phyloP scores from a whole-genome alignment of 176 grass and related monocot species.

The Phyllostachys edulis region DNA sequence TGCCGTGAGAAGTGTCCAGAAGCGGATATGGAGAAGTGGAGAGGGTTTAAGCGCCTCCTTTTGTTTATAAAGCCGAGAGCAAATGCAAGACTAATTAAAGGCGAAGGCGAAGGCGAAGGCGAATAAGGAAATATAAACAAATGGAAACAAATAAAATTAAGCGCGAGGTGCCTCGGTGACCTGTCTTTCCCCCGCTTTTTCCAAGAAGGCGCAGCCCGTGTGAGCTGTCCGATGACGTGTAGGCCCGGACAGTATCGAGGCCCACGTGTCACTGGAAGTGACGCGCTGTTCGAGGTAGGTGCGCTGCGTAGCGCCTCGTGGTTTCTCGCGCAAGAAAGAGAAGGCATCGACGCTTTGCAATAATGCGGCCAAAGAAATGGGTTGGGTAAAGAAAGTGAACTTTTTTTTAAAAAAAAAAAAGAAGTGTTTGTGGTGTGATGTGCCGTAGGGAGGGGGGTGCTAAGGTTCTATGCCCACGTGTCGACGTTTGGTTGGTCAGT shows the following conservation, averaged over 20 bases:
- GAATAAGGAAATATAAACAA: not conserved
- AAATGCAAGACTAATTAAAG: not conserved
- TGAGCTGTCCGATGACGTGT: conserved; percentile 11
- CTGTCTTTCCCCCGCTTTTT: conserved; percentile 14
- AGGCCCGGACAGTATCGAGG: rapidly evolving
- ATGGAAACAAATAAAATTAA: not conserved
- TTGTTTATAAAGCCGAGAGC: not conserved
- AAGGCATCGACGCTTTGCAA: not conserved
- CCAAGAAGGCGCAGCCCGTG: not conserved
- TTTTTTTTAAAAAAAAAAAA: not conserved
- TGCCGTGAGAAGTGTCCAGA: conserved; percentile 1
- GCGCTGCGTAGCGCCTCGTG: not conserved
- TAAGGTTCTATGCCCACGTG: not conserved
- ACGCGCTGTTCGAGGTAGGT: not conserved
- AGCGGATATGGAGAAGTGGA: not conserved
- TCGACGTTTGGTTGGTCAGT: not conserved
- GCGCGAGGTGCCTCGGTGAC: too few relatives aligned
- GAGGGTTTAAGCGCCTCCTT: not conserved
- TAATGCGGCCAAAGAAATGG: not conserved
- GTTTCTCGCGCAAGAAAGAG: conserved; percentile 34
- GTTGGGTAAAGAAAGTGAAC: not conserved
- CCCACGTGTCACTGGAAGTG: conserved; percentile 1
- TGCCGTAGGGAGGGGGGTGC: rapidly evolving
- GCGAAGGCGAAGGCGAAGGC: conserved; percentile 15
- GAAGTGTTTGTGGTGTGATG: not conserved